These are phyloP conservation scores for Biancaea sappan DNA, from an alignment of 306 rosid genomes.

Conservation along the genomic window DNA sequence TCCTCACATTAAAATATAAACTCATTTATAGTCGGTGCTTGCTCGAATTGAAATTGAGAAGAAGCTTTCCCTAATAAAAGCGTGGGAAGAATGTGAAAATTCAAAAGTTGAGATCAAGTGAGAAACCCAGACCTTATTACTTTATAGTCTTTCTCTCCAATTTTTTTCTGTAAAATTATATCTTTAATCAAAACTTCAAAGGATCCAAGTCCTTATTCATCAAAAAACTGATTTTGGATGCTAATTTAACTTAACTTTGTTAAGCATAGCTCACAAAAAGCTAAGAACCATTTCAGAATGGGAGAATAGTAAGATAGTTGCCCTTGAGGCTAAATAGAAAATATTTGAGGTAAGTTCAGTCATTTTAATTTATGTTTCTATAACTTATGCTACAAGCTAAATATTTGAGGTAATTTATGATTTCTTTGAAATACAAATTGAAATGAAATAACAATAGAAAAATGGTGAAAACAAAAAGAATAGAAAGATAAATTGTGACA, in stretches of 20 bases:
- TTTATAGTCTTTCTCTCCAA: too few species aligned
- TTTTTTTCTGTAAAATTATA: too few species aligned
- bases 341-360: slow-evolving; percentile 53
- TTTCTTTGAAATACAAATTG: neutral
- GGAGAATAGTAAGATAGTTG: slow-evolving; percentile 80
- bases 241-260: slow-evolving; percentile 22
- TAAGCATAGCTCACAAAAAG: slow-evolving; percentile 72
- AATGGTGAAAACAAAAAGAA: neutral
- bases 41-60: slow-evolving; percentile 51
- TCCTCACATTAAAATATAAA: slow-evolving; percentile 14
- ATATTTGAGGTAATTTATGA: too few species aligned
- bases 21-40: slow-evolving; percentile 34
- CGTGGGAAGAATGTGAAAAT: slow-evolving; percentile 58
- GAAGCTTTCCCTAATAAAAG: slow-evolving; percentile 50
- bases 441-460: neutral
- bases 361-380: neutral
- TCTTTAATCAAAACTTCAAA: too few species aligned
- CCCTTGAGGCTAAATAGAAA: slow-evolving; percentile 67
- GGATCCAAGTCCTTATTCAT: too few species aligned
- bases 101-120: slow-evolving; percentile 57
- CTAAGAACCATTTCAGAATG: slow-evolving; percentile 65
- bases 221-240: neutral
- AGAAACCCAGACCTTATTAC: slow-evolving; percentile 11
- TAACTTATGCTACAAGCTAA: neutral
- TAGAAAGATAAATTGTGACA: neutral